A percentile compares a stretch with the other conserved stretches of the same genome.
Evolutionary conservation across 2,329 filamentous ascomycete species (phyloP).

Genomic region (Ascomycota sp.): DNA sequence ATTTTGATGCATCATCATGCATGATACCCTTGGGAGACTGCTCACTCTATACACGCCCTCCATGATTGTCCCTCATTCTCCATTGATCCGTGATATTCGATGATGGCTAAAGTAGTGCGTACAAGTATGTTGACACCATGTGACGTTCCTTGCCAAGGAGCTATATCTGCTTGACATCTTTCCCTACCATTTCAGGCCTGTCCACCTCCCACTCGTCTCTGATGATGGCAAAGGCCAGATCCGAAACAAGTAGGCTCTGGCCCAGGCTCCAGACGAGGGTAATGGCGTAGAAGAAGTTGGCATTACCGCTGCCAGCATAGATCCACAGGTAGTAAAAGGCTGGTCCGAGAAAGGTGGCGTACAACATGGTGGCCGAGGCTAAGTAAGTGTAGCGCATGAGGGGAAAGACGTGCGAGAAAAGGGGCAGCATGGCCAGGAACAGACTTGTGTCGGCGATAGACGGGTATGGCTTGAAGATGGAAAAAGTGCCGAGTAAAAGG

Average conservation of each 20-base stretch:
- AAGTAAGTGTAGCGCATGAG: slow-evolving; percentile 89
- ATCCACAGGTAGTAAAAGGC: slow-evolving; percentile 97
- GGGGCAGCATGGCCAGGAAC: slow-evolving; percentile 62
- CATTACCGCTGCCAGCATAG: slow-evolving; percentile 91
- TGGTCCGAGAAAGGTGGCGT: slow-evolving; percentile 73
- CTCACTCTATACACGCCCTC: too few species aligned
- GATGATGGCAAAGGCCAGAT: slow-evolving; percentile 71
- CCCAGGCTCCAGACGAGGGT: slow-evolving; percentile 96
- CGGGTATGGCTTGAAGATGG: slow-evolving; percentile 93
- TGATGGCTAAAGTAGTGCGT: too few species aligned
- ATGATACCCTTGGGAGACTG: slow-evolving; percentile 5
- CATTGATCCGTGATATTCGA: too few species aligned
- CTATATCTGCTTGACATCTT: slow-evolving; percentile 70
- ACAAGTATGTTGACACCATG: too few species aligned
- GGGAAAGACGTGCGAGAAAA: slow-evolving; percentile 84
- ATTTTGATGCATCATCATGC: slow-evolving; percentile 3
- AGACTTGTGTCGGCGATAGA: slow-evolving; percentile 78
- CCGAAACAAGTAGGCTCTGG: slow-evolving; percentile 67
- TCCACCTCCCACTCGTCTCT: slow-evolving; percentile 90
- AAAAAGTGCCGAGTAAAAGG: slow-evolving; percentile 72
- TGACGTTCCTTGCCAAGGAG: background rate
- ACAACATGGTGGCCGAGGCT: slow-evolving; percentile 62
- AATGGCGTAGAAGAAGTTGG: slow-evolving; percentile 98
- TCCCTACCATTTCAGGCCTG: slow-evolving; percentile 72
- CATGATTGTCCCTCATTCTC: too few species aligned